Evolutionary conservation across 345 rosid species (phyloP).

Genomic region (Fremontodendron californicum): DNA sequence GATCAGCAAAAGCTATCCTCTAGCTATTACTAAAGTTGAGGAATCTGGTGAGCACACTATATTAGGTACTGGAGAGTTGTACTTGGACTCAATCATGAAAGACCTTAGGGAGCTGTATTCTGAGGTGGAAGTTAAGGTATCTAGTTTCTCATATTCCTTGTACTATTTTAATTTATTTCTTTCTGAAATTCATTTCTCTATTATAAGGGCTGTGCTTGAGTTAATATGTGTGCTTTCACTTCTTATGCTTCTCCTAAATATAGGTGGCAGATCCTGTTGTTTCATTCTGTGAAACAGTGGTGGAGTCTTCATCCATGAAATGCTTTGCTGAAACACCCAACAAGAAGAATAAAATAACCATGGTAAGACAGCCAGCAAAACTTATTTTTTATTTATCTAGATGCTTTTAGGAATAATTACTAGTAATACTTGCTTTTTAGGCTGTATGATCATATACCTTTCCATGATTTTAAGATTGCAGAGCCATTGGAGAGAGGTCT

Average conservation of each 20-base stretch:
- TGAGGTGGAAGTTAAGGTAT: conserved; percentile 98
- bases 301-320: conserved; percentile 95
- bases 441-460: not conserved
- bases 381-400: not conserved
- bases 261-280: conserved; percentile 99
- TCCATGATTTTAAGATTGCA: conserved; percentile 57
- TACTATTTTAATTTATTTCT: not conserved
- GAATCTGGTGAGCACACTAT: conserved; percentile 98
- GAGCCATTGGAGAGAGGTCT: conserved; percentile 97
- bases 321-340: conserved; percentile 99
- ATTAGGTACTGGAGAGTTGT: conserved; percentile 93
- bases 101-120: conserved; percentile 98
- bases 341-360: conserved; percentile 94
- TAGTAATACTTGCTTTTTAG: not conserved
- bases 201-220: not conserved
- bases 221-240: conserved; percentile 10
- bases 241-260: conserved; percentile 16
- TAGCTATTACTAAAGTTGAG: conserved; percentile 94
- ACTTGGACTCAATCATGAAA: conserved; percentile 95
- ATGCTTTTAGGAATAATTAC: conserved; percentile 11
- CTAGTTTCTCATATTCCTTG: not conserved
- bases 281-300: conserved; percentile 97
- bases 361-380: conserved; percentile 41
- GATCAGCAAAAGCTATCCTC: conserved; percentile 97
- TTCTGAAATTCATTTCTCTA: not conserved